Conservation (phyloP, 805 yeast species). For the Starmerella stigmatis region DNA sequence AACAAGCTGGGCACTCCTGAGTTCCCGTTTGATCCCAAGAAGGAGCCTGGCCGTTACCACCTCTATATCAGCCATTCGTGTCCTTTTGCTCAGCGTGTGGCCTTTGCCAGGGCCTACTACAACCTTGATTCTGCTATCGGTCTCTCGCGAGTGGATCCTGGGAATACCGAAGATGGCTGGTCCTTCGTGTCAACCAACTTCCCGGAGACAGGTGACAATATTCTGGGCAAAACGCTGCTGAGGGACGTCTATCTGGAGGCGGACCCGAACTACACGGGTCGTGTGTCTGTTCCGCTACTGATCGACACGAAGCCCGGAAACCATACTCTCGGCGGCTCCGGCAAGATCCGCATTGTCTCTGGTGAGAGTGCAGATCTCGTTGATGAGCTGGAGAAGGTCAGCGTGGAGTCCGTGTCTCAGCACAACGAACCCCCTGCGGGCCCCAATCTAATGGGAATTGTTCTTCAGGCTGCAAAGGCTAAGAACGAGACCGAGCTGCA, state of each 20-base stretch:
- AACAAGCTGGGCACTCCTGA: slow-evolving; percentile 21
- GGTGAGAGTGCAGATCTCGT: slow-evolving; percentile 86
- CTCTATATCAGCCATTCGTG: slow-evolving; percentile 77
- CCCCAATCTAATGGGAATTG: slow-evolving; percentile 47
- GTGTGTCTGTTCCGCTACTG: slow-evolving; percentile 85
- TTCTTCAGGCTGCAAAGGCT: slow-evolving; percentile 71
- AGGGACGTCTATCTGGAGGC: slow-evolving; percentile 67
- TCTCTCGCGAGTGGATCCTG: slow-evolving; percentile 76
- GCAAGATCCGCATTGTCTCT: slow-evolving; percentile 48
- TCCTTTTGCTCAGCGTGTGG: slow-evolving; percentile 89
- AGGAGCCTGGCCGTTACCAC: slow-evolving; percentile 57
- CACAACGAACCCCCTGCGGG: slow-evolving; percentile 47
- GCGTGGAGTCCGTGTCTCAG: slow-evolving; percentile 38
- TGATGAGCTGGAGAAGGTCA: slow-evolving; percentile 58
- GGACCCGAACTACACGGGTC: slow-evolving; percentile 62
- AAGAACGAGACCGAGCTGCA: slow-evolving; percentile 67
- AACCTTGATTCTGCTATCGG: slow-evolving; percentile 43
- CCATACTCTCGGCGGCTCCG: slow-evolving; percentile 38
- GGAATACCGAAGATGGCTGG: slow-evolving; percentile 81
- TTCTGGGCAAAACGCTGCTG: slow-evolving; percentile 49
- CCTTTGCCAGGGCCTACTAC: slow-evolving; percentile 59
- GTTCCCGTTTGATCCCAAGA: slow-evolving; percentile 52
- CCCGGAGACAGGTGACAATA: slow-evolving; percentile 43
- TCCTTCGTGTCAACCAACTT: slow-evolving; percentile 43
- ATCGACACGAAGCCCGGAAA: slow-evolving; percentile 62